Evolutionary conservation across 441 rosid species (phyloP), one percentile per base, ranked within the genome.

Genomic region (Syzygium malaccense): DNA sequence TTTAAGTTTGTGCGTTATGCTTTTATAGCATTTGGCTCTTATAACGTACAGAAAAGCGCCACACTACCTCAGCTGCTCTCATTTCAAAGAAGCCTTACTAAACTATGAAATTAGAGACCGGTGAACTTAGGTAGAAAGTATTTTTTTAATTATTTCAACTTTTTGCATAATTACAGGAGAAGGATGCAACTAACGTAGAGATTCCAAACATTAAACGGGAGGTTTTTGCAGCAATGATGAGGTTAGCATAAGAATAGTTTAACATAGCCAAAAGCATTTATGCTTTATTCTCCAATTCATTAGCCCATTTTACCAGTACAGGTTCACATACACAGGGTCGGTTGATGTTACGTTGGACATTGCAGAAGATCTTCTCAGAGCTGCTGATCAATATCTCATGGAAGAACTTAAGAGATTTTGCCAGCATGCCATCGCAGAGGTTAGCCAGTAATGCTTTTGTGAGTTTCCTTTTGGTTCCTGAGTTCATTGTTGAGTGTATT

Each of bases 121-220:
- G 33, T n/a, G 8, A 30, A 62, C 7, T 14, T 62, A 15, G 19
- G 33, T 30, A n/a, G 18, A 3, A n/a, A 30, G 17, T 62, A 15
- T 7, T 13, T 60, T 60, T 28, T 62, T 15, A 62, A 7, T 62
- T n/a, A 7, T 62, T n/a, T 62, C 68, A 58, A 56, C 68, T 30
- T 62, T 60, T 28, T 58, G 68, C 4, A 6, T 13, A 14, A 6
- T 60, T 68, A 75, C 95, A 97, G 99, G 99, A 98, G 91, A 98
- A 94, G 89, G 98, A 98, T 90, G 98, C 99, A 23, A 95, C 97
- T 94, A 98, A 97, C 92, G 95, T 98, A 89, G 98, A 96, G 92
- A 98, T 98, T 92, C 99, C 99, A 7, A 97, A 98, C 87, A 98
- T 98, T 88, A 95, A 95, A 95, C 96, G 98, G 98, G 98, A 97